A percentile compares a stretch with the other conserved stretches of the same genome.
phyloP scores from a whole-genome alignment of 1,284 basidiomycete genomes.

The Inonotus obliquus region DNA sequence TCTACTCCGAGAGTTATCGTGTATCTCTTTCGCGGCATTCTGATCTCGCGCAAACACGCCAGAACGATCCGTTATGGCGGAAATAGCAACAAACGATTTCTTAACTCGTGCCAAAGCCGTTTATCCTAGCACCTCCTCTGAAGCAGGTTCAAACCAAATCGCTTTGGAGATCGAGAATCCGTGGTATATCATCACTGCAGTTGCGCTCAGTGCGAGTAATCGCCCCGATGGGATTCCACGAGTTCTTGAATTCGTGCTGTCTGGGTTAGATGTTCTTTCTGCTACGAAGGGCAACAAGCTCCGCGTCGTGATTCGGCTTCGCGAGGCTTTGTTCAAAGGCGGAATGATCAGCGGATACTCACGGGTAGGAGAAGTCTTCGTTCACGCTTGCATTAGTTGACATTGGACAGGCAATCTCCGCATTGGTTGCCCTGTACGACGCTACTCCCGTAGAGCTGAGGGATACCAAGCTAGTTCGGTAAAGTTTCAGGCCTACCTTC shows the following conservation, averaged over 20 bases:
- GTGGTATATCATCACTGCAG: slow-evolving; percentile 53
- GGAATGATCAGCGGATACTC: slow-evolving; percentile 51
- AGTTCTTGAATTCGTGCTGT: slow-evolving; percentile 44
- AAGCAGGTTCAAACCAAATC: not conserved
- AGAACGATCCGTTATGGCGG: not conserved
- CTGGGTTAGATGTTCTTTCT: slow-evolving; percentile 31
- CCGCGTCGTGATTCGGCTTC: slow-evolving; percentile 42
- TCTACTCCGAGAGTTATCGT: no score
- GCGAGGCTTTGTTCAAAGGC: slow-evolving; percentile 54
- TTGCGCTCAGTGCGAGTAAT: slow-evolving; percentile 52
- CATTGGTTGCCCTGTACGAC: slow-evolving; percentile 37
- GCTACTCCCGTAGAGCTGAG: slow-evolving; percentile 37
- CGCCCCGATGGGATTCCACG: slow-evolving; percentile 48
- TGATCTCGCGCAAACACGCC: no score
- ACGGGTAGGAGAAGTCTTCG: no score
- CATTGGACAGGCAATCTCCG: slow-evolving; percentile 50
- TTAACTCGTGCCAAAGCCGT: slow-evolving; percentile 22
- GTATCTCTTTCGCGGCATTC: no score
- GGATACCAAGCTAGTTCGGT: slow-evolving; percentile 37
- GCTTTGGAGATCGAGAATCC: slow-evolving; percentile 32
- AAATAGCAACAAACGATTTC: slow-evolving; percentile 14
- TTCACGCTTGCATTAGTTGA: no score
- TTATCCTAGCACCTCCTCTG: slow-evolving; percentile 22
- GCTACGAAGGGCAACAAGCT: slow-evolving; percentile 32
- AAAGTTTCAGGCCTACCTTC: not conserved